Evolutionary conservation across 306 rosid genomes (phyloP).

Genomic region (Abrus precatorius): DNA sequence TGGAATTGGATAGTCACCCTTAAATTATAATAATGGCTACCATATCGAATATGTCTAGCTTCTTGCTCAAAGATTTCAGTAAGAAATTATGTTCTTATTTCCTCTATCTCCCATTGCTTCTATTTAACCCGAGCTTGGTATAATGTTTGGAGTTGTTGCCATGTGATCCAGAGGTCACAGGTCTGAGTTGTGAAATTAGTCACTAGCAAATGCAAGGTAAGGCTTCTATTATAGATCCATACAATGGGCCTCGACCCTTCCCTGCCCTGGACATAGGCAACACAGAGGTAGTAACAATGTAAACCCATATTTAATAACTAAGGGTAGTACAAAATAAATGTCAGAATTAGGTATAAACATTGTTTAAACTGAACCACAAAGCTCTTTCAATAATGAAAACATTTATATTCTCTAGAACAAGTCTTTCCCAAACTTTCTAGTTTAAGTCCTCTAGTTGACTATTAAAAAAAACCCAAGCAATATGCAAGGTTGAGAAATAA

Average conservation of each 20-base stretch:
- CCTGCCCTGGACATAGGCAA: not conserved
- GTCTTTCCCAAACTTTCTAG: not conserved
- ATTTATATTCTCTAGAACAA: not conserved
- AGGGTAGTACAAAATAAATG: not conserved
- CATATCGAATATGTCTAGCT: conserved; percentile 6
- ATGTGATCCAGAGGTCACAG: not conserved
- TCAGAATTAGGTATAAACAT: conserved; percentile 16
- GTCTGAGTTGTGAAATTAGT: not conserved
- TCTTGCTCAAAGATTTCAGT: not conserved
- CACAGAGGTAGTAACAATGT: not conserved
- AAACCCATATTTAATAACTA: not conserved
- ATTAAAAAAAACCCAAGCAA: not conserved
- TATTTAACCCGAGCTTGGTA: not conserved
- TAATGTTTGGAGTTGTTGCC: not conserved
- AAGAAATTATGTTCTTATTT: not conserved
- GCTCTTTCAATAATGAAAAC: conserved; percentile 23
- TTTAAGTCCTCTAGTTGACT: not conserved
- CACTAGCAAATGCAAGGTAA: not conserved
- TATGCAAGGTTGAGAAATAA: conserved; percentile 4
- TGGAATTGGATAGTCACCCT: not conserved
- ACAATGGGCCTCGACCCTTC: too few relatives aligned
- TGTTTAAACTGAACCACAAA: not conserved
- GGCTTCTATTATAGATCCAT: not conserved
- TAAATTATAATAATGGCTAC: conserved; percentile 17
- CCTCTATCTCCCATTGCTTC: not conserved